Conservation (phyloP, 805 yeast genomes). For the Pichia ethanolica region DNA sequence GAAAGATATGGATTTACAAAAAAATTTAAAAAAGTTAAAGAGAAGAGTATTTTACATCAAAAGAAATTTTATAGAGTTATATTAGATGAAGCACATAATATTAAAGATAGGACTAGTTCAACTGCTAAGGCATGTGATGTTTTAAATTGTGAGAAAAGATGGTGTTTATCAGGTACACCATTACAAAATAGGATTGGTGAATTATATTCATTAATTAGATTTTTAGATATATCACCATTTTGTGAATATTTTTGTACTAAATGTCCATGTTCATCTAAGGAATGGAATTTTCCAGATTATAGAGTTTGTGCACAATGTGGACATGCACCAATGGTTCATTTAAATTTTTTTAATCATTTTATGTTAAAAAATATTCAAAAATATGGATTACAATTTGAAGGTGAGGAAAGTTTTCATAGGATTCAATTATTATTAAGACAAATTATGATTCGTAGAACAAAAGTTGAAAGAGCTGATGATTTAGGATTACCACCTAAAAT, state of each 20-base stretch:
- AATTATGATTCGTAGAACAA: constrained; percentile 90
- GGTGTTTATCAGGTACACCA: constrained; percentile 96
- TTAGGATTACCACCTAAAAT: constrained; percentile 94
- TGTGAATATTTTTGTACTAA: constrained; percentile 87
- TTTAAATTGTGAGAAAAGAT: constrained; percentile 62
- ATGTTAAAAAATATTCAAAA: constrained; percentile 91
- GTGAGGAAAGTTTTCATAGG: constrained; percentile 66
- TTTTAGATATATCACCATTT: constrained; percentile 77
- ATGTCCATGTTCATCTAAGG: constrained; percentile 75
- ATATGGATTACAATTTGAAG: constrained; percentile 75
- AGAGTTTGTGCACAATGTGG: constrained; percentile 82
- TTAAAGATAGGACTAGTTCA: constrained; percentile 88
- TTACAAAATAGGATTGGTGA: constrained; percentile 95
- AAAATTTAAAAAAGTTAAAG: constrained; percentile 62
- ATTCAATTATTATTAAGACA: constrained; percentile 68
- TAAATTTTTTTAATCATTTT: constrained; percentile 92
- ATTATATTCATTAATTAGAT: constrained; percentile 84
- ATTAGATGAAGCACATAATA: constrained; percentile 95
- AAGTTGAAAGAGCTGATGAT: constrained; percentile 94
- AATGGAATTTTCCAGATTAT: constrained; percentile 81
- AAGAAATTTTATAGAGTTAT: constrained; percentile 77
- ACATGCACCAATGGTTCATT: constrained; percentile 91
- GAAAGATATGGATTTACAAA: constrained; percentile 79
- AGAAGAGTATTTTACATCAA: constrained; percentile 65
- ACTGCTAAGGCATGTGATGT: constrained; percentile 88